Base-by-base conservation (phyloP, 2,329 filamentous ascomycete genomes). In the Sporothrix pseudoabietina region DNA sequence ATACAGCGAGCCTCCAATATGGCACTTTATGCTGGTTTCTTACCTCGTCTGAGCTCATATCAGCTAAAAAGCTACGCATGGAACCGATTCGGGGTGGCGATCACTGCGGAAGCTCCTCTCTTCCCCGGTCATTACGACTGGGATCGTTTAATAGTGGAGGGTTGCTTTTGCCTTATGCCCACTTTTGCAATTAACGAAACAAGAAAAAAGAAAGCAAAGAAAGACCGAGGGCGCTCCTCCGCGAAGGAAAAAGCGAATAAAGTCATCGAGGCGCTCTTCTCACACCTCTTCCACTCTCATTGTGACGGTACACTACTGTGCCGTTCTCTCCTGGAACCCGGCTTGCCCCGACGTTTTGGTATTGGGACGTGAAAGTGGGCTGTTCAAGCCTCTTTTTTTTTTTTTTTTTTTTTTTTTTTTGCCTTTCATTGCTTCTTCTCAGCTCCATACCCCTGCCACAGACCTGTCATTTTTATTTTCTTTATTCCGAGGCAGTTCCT, bases 341-440 rank as follows among this genome's bases (percentile, higher is more conserved):
- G 44, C 32, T 35, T 49, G 52, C 52, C 55, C 69, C 69, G 69
- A 26, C 41, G 55, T 30, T 63, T 63, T 71, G 55, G 69, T 35
- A 47, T 63, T 63, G 69, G 69, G 30, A 52, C 6, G 14, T 12
- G 66, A 54, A 26, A 54, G 41, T 32, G 66, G 12, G 8, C 14
- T 22, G 14, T 12, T 16, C 7, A 3, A 22, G n/a, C 47, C 7
- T 8, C 26, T 5, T n/a, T 32, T 30, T n/a, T 4, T 30, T 32
- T 57, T 57, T 19, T 14, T 5, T n/a, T 32, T 30, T n/a, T 4
- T 30, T 32, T 22, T 26, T 4, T 35, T 54, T 39, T 10, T 14
- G 3, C 9, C 35, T 30, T 41, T 30, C 52, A 12, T 54, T 22
- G 22, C 26, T 55, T 55, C 52, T 30, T 39, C 35, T 65, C 52